Conservation (phyloP, 805 yeast species). For the Candida hispaniensis region DNA sequence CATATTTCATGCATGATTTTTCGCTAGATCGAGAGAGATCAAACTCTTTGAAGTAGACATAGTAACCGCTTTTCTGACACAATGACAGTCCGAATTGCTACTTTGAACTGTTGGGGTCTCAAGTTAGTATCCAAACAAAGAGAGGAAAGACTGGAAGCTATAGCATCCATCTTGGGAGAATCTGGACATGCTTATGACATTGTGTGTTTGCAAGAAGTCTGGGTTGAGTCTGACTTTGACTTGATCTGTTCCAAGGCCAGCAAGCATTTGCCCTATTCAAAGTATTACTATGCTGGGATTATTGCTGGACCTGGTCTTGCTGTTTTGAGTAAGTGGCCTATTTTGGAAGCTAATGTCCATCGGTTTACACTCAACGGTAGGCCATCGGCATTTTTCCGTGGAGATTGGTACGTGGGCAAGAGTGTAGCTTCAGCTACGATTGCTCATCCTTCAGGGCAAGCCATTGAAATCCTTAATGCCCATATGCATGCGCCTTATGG, state of each 20-base stretch:
- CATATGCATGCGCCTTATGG: constrained; percentile 98
- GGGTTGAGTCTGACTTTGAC: constrained; percentile 82
- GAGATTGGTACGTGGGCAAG: constrained; percentile 97
- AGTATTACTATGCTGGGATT: constrained; percentile 74
- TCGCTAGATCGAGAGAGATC: too few relatives aligned
- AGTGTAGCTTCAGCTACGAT: constrained; percentile 67
- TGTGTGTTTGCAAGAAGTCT: constrained; percentile 87
- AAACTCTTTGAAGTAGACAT: too few relatives aligned
- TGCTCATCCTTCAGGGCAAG: constrained; percentile 37
- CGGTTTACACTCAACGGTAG: constrained; percentile 89
- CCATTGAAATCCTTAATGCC: constrained; percentile 71
- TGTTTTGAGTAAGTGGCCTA: constrained; percentile 72
- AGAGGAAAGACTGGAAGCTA: constrained; percentile 52
- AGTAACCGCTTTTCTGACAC: too few relatives aligned
- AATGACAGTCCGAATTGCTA: too few relatives aligned
- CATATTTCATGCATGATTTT: too few relatives aligned
- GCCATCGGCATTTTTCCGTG: constrained; percentile 85
- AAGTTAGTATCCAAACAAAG: constrained; percentile 71
- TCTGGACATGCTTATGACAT: constrained; percentile 52
- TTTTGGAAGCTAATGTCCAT: constrained; percentile 64
- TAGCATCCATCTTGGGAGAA: constrained; percentile 52
- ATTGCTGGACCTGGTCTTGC: constrained; percentile 90
- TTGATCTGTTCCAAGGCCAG: constrained; percentile 41
- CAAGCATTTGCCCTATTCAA: constrained; percentile 45
- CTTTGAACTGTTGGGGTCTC: too few relatives aligned